These are phyloP conservation scores for Zygosaccharomyces gambellarensis DNA, from an alignment of 805 yeast species.

Conservation along the genomic window DNA sequence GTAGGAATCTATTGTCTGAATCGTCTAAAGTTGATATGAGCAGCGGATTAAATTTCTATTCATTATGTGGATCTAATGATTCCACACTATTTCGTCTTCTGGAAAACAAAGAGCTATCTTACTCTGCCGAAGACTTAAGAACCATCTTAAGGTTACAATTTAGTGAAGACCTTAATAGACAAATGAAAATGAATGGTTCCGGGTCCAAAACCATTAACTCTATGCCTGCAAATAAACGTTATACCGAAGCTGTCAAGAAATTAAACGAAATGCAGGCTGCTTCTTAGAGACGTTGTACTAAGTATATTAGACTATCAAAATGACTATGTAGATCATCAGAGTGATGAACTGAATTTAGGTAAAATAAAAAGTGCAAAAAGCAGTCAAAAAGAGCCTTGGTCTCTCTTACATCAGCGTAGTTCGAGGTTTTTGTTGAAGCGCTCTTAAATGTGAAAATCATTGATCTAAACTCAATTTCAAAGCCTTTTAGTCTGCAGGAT, in stretches of 20 bases:
- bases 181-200: conserved; percentile 17
- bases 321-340: not conserved
- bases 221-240: conserved; percentile 27
- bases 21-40: conserved; percentile 24
- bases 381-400: not conserved
- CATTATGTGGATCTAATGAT: conserved; percentile 25
- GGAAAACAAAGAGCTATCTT: conserved; percentile 17
- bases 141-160: conserved; percentile 29
- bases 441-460: not conserved
- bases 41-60: conserved; percentile 22
- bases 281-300: not conserved
- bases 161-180: conserved; percentile 29
- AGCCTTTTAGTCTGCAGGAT: not conserved
- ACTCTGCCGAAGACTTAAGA: conserved; percentile 22
- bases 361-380: not conserved
- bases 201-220: conserved; percentile 16
- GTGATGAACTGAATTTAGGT: not conserved
- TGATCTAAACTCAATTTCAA: not conserved
- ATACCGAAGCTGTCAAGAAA: conserved; percentile 26
- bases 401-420: not conserved
- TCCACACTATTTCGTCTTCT: conserved; percentile 17
- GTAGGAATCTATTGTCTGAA: conserved; percentile 23
- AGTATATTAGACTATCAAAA: not conserved
- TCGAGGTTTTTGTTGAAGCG: not conserved
- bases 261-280: conserved; percentile 8